These are phyloP conservation scores for Coniochaeta sp. DNA, from an alignment of 2,329 filamentous ascomycete genomes.

Conservation along the genomic window DNA sequence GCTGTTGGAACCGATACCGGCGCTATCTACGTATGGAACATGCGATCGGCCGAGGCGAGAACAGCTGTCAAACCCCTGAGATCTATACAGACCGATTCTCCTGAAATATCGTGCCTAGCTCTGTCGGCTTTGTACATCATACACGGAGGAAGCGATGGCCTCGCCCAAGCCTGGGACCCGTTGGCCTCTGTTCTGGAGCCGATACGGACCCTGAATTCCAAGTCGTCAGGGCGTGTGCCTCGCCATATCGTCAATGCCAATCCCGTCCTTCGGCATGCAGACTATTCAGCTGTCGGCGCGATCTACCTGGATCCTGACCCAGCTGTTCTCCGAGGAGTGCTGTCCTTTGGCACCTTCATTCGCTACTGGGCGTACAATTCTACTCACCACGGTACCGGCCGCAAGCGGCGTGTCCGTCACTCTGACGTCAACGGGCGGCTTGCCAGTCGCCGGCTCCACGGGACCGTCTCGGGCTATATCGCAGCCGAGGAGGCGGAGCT, in stretches of 20 bases:
- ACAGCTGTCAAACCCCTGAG: conserved; percentile 66
- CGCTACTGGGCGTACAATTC: conserved; percentile 94
- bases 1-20: conserved; percentile 76
- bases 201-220: conserved; percentile 78
- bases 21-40: conserved; percentile 76
- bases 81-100: conserved; percentile 83
- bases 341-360: conserved; percentile 79
- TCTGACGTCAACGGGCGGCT: conserved; percentile 49
- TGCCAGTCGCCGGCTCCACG: conserved; percentile 48
- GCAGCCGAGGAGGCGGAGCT: conserved; percentile 79
- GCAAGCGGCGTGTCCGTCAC: conserved; percentile 71
- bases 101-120: conserved; percentile 75
- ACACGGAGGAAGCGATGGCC: conserved; percentile 87
- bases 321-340: conserved; percentile 74
- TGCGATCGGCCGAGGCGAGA: conserved; percentile 54
- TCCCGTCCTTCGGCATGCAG: conserved; percentile 57
- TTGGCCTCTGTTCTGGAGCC: conserved; percentile 72
- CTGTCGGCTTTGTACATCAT: conserved; percentile 82
- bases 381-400: conserved; percentile 65
- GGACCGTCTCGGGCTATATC: conserved; percentile 73
- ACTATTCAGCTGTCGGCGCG: conserved; percentile 74
- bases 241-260: conserved; percentile 55
- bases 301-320: conserved; percentile 84
- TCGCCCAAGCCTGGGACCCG: conserved; percentile 97
- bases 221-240: conserved; percentile 74